Percentiles rank a stretch among this genome's conserved stretches.
These are phyloP conservation scores for Solanum ahanhuiri DNA, from an alignment of 257 asterid genomes.

Conservation along the genomic window DNA sequence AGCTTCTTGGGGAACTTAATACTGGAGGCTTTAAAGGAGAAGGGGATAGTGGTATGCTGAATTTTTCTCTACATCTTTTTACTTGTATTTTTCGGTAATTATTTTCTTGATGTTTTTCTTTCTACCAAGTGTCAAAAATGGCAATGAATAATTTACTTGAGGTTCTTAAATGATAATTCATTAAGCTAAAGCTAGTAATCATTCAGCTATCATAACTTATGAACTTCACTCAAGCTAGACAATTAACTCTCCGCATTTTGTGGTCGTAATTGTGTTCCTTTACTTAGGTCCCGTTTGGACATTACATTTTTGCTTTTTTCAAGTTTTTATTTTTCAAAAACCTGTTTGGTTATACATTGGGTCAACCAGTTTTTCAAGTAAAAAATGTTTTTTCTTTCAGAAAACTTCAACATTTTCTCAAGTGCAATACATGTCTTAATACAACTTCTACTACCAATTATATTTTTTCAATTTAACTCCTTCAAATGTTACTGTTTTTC, in stretches of 20 bases:
- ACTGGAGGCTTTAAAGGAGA: conserved; percentile 42
- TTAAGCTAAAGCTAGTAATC: background rate
- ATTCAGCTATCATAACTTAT: background rate
- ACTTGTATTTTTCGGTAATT: background rate
- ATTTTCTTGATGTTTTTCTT: background rate
- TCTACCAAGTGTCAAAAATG: background rate
- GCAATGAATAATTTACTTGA: background rate
- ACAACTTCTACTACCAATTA: background rate
- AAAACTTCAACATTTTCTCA: background rate
- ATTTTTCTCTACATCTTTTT: background rate
- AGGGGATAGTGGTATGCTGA: conserved; percentile 38
- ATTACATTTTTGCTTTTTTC: background rate
- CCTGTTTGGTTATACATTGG: background rate
- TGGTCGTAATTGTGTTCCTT: background rate
- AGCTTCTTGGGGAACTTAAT: conserved; percentile 84
- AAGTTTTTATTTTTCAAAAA: background rate
- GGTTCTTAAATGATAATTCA: background rate
- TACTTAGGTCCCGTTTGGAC: background rate
- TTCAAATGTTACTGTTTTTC: background rate
- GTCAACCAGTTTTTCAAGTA: background rate
- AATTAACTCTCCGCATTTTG: background rate
- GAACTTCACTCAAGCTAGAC: background rate
- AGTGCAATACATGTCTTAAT: background rate
- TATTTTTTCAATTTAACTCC: background rate
- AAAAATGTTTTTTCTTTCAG: background rate